Percentiles rank a stretch among this genome's conserved stretches.
Conservation (phyloP, 225 moss, liverwort and hornwort genomes). For the Pseudisothecium myosuroides region DNA sequence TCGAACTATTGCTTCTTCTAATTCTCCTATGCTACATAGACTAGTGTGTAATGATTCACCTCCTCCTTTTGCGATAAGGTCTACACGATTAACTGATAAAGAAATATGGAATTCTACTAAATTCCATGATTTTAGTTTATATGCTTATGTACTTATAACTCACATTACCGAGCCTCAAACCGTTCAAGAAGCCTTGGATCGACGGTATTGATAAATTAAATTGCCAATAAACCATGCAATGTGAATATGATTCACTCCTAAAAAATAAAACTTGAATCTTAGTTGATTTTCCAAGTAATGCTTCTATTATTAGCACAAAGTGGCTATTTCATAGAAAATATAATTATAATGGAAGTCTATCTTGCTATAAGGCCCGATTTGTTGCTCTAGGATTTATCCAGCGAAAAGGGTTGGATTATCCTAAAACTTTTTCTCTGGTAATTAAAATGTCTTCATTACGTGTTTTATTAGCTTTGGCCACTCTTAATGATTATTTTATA, state of each 20-base stretch:
- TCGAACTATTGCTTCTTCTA: neutral
- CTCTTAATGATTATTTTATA: too few species aligned
- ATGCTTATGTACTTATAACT: neutral
- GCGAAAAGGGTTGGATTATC: too few species aligned
- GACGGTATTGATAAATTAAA: neutral
- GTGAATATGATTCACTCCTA: neutral
- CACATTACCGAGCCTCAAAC: neutral
- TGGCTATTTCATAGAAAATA: too few species aligned
- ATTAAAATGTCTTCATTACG: too few species aligned
- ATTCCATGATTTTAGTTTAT: neutral
- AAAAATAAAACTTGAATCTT: neutral
- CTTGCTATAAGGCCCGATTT: too few species aligned
- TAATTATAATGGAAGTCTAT: too few species aligned
- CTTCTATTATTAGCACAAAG: too few species aligned
- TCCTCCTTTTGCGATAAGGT: fast-evolving
- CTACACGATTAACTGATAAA: neutral
- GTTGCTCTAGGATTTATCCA: too few species aligned
- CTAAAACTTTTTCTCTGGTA: too few species aligned
- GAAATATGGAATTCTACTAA: neutral
- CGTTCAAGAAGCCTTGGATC: neutral
- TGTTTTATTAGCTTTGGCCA: too few species aligned
- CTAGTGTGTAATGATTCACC: neutral
- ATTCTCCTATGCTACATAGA: neutral
- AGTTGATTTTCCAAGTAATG: neutral
- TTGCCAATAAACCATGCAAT: neutral